Evolutionary conservation across 441 rosid genomes (phyloP), one percentile per base, ranked within the genome.

Genomic region (Codiaeum variegatum): DNA sequence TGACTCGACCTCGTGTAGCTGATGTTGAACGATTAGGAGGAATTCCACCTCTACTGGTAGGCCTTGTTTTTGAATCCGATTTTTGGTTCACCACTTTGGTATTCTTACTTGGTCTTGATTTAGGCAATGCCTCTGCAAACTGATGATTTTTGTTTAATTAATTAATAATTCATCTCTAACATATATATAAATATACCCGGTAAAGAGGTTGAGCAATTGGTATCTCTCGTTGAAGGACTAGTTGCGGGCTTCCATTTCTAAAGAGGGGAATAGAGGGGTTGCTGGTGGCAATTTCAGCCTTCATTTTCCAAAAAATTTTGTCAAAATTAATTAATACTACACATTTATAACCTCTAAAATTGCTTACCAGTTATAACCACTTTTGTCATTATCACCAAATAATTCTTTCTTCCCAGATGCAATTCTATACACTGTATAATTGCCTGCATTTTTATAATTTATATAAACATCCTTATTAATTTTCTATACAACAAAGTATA

Each of bases 231-330:
- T 88, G 91, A 65, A 80, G 32, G 16, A 79, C 68, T 6, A 71
- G 55, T 26, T 74, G 75, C 4, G 78, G 64, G 44, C 84, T 77
- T 88, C 93, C 93, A 86, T 84, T 78, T 88, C 90, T 15, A 86
- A 72, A 16, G 90, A 88, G 28, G 88, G 90, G 73, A 86, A 88
- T 38, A 88, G 73, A 32, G 93, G 90, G 66, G 90, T 88, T 2
- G 90, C 90, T 2, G 93, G 93, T n/a, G 93, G 92, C 8, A 86
- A 86, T 75, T 84, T 87, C 63, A 88, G 72, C 92, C 88, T 88
- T 71, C 55, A 72, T 52, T 42, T 40, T 10, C 44, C 12, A 1
- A 40, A 8, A 40, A 40, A 40, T 12, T 21, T 24, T 3, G 19
- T 11, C 26, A 19, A 58, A 32, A 6, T 42, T 24, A 15, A 7